Conservation (phyloP, 139 green algal genomes). For the Yamagishiella unicocca region DNA sequence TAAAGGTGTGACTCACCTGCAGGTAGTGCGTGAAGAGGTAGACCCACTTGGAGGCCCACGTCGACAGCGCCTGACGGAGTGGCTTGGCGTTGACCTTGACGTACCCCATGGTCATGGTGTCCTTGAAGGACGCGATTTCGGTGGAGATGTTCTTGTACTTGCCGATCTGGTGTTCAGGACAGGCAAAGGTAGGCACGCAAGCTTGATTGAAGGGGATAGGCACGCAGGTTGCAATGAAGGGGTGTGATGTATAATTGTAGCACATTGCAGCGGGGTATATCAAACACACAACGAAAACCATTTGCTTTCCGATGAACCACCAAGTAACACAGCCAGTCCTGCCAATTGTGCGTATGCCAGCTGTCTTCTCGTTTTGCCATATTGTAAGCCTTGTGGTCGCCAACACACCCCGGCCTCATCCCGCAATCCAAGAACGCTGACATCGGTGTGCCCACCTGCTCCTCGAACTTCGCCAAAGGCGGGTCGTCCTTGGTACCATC, state of each 20-base stretch:
- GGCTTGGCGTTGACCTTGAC: slow-evolving; percentile 89
- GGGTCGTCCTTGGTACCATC: slow-evolving; percentile 81
- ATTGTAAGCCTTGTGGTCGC: too few relatives aligned
- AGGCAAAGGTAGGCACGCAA: neutral
- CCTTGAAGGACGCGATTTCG: slow-evolving; percentile 77
- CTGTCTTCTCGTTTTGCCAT: too few relatives aligned
- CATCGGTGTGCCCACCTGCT: slow-evolving; percentile 45
- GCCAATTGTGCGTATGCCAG: too few relatives aligned
- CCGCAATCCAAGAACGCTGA: too few relatives aligned
- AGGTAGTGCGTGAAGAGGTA: slow-evolving; percentile 92
- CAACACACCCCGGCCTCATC: too few relatives aligned
- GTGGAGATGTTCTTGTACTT: slow-evolving; percentile 79
- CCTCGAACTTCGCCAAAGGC: slow-evolving; percentile 84
- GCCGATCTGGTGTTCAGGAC: slow-evolving; percentile 45
- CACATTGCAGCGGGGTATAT: too few relatives aligned
- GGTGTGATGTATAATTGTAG: too few relatives aligned
- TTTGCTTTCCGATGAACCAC: too few relatives aligned
- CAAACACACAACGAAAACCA: too few relatives aligned
- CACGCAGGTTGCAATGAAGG: too few relatives aligned
- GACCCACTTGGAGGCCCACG: slow-evolving; percentile 83
- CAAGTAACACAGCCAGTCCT: too few relatives aligned
- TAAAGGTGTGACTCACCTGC: slow-evolving; percentile 52
- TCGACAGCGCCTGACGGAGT: slow-evolving; percentile 76
- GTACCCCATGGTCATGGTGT: slow-evolving; percentile 77
- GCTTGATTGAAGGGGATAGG: too few relatives aligned